Conservation (phyloP, 768 basidiomycete species). For the Glaciozyma martinii region DNA sequence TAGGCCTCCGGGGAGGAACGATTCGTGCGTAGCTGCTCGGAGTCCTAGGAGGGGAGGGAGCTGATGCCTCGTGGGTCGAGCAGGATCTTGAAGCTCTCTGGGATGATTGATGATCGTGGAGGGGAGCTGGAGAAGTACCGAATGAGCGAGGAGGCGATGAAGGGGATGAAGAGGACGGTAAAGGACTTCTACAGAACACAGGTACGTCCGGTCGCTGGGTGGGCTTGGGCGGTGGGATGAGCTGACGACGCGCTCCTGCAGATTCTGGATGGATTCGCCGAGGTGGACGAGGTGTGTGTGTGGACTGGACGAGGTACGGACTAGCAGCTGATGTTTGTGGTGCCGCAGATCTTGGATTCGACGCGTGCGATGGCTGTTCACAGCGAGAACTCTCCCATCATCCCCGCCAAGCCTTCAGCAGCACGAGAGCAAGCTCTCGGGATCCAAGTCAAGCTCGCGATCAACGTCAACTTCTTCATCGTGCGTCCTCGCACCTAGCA, state of each 20-base stretch:
- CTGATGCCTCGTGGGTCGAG: background rate
- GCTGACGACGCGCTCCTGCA: background rate
- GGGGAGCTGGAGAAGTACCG: conserved; percentile 28
- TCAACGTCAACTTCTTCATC: conserved; percentile 34
- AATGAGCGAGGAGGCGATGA: conserved; percentile 24
- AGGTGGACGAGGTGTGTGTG: conserved; percentile 33
- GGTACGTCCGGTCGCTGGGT: no score
- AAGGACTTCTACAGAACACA: conserved; percentile 28
- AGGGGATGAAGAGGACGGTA: conserved; percentile 7
- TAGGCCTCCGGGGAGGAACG: background rate
- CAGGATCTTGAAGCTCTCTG: conserved; percentile 16
- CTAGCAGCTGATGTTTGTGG: background rate
- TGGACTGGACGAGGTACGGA: background rate
- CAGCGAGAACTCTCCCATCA: background rate
- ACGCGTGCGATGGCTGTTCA: background rate
- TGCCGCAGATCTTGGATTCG: background rate
- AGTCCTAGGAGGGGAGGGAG: background rate
- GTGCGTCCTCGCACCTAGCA: background rate
- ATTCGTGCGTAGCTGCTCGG: background rate
- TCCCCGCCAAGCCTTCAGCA: background rate
- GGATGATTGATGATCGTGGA: conserved; percentile 22
- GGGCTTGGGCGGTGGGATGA: no score
- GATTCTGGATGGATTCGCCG: conserved; percentile 21
- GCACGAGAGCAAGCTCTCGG: conserved; percentile 15
- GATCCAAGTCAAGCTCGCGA: conserved; percentile 19